These are phyloP conservation scores for Neurospora discreta DNA, from an alignment of 495 filamentous ascomycete genomes.

Conservation along the genomic window DNA sequence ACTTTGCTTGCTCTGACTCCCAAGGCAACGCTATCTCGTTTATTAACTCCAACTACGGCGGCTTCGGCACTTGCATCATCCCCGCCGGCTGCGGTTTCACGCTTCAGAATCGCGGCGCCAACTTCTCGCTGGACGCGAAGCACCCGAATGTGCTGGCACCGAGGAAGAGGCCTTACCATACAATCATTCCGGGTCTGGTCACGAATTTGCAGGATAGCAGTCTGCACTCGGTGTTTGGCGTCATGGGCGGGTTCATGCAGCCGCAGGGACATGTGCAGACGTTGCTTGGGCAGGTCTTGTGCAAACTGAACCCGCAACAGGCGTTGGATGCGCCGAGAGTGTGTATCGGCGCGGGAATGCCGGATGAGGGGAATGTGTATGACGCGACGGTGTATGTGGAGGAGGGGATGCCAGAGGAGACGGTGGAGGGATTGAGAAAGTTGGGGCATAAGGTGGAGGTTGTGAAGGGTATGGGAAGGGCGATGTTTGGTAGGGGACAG, in stretches of 20 bases:
- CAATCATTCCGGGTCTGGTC: conserved; percentile 88
- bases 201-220: conserved; percentile 61
- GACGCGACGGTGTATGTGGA: conserved; percentile 58
- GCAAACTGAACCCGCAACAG: conserved; percentile 74
- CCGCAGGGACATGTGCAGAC: conserved; percentile 97
- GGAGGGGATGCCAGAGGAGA: conserved; percentile 64
- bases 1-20: conserved; percentile 73
- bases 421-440: conserved; percentile 50
- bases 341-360: conserved; percentile 64
- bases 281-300: conserved; percentile 78
- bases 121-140: conserved; percentile 53
- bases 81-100: conserved; percentile 79
- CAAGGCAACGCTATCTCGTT: conserved; percentile 86
- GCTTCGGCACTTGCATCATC: conserved; percentile 83
- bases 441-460: conserved; percentile 68
- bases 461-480: conserved; percentile 52
- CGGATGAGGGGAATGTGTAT: conserved; percentile 30
- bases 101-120: conserved; percentile 85
- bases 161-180: conserved; percentile 89
- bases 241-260: conserved; percentile 99
- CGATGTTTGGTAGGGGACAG: conserved; percentile 83
- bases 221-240: conserved; percentile 78
- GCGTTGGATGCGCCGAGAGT: conserved; percentile 85
- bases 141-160: conserved; percentile 77
- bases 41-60: conserved; percentile 90